Conservation (phyloP, 2,329 filamentous ascomycete species). For the Onygenales sp. region DNA sequence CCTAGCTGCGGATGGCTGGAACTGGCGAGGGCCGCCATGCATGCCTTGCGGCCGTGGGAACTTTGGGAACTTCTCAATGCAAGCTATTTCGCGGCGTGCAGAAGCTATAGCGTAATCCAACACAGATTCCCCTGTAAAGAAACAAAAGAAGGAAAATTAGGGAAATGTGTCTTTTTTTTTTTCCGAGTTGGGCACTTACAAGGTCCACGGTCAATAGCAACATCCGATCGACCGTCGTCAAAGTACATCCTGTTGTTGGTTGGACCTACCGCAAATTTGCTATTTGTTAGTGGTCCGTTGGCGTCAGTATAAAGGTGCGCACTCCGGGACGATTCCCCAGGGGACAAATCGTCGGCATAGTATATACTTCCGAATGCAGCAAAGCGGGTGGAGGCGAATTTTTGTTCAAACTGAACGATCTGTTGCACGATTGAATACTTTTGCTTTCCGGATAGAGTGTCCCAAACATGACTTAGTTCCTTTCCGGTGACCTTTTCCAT, state of each 20-base stretch:
- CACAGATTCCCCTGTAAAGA: not conserved
- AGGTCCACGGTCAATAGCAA: conserved; percentile 2
- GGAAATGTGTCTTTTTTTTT: not conserved
- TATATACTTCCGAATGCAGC: conserved; percentile 1
- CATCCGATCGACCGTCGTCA: conserved; percentile 11
- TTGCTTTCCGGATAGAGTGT: not conserved
- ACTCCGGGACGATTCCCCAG: not conserved
- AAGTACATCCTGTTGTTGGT: conserved; percentile 17
- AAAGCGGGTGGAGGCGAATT: not conserved
- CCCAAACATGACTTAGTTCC: conserved; percentile 20
- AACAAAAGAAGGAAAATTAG: not conserved
- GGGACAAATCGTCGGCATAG: not conserved
- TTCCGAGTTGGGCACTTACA: not conserved
- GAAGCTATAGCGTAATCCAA: not conserved
- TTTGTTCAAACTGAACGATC: not conserved
- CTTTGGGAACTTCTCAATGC: not conserved
- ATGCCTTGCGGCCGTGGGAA: not conserved
- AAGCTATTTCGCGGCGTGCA: not conserved
- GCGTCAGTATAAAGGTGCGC: not conserved
- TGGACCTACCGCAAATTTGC: conserved; percentile 18
- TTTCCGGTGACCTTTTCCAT: conserved; percentile 22
- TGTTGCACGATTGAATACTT: conserved; percentile 1
- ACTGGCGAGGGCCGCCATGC: conserved; percentile 1
- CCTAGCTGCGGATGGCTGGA: conserved; percentile 16
- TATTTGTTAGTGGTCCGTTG: conserved; percentile 2